Conservation (phyloP, 2,329 filamentous ascomycete genomes). For the Diaporthe ilicicola region DNA sequence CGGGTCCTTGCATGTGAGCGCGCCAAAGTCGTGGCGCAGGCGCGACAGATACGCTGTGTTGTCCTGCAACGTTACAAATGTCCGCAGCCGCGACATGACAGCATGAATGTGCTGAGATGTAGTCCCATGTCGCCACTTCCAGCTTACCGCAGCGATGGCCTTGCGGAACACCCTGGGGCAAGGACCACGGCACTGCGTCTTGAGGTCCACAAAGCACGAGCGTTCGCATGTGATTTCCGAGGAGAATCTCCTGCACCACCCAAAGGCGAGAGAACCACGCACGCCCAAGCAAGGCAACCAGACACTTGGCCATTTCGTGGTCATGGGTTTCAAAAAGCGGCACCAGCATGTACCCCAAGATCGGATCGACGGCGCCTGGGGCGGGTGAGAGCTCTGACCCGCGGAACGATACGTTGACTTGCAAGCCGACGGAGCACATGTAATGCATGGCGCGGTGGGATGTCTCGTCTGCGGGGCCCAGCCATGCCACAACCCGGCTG, state of each 20-base stretch:
- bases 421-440: neutral
- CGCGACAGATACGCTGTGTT: conserved; percentile 1
- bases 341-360: neutral
- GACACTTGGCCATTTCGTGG: neutral
- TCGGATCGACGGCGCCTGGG: neutral
- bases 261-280: conserved; percentile 3
- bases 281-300: neutral
- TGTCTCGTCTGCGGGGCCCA: conserved; percentile 7
- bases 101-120: neutral
- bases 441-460: neutral
- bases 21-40: conserved; percentile 1
- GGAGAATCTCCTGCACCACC: conserved; percentile 4
- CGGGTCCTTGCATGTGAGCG: neutral
- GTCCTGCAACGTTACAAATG: neutral
- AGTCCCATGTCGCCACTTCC: neutral
- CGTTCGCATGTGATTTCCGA: neutral
- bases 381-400: neutral
- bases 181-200: neutral
- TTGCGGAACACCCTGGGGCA: conserved; percentile 7
- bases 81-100: neutral
- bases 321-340: neutral
- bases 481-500: conserved; percentile 17
- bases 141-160: neutral
- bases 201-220: neutral
- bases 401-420: neutral